Conservation (phyloP, 225 moss, liverwort and hornwort species). For the Antitrichia curtipendula region DNA sequence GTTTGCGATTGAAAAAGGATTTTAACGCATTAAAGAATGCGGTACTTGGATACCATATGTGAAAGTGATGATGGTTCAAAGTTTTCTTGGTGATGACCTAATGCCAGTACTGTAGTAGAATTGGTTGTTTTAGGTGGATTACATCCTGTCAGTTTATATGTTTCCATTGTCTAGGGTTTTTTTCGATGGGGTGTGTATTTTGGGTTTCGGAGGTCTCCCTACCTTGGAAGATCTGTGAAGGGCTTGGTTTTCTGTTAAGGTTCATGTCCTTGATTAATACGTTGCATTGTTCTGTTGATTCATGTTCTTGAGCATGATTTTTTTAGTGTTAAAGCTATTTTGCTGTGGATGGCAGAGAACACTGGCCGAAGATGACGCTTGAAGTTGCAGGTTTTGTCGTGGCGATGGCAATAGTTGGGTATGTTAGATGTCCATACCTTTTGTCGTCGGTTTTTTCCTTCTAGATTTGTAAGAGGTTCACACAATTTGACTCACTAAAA, state of each 20-base stretch:
- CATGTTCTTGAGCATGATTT: neutral
- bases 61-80: neutral
- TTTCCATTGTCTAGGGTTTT: neutral
- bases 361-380: constrained; percentile 18
- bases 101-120: neutral
- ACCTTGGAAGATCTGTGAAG: neutral
- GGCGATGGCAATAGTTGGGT: constrained; percentile 23
- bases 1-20: neutral
- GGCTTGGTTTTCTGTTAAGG: neutral
- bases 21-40: neutral
- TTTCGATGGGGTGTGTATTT: neutral
- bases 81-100: neutral
- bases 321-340: neutral
- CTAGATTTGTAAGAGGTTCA: neutral
- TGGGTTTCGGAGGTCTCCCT: neutral
- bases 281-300: too few relatives aligned
- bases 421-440: neutral
- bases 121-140: neutral
- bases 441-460: neutral
- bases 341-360: constrained; percentile 2
- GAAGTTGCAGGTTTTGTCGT: constrained; percentile 11
- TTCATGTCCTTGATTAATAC: neutral
- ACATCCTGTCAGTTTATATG: neutral
- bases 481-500: neutral
- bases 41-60: neutral